These are phyloP conservation scores for Bryoerythrophyllum caledonicum DNA, from an alignment of 225 moss, liverwort and hornwort genomes.

Conservation along the genomic window DNA sequence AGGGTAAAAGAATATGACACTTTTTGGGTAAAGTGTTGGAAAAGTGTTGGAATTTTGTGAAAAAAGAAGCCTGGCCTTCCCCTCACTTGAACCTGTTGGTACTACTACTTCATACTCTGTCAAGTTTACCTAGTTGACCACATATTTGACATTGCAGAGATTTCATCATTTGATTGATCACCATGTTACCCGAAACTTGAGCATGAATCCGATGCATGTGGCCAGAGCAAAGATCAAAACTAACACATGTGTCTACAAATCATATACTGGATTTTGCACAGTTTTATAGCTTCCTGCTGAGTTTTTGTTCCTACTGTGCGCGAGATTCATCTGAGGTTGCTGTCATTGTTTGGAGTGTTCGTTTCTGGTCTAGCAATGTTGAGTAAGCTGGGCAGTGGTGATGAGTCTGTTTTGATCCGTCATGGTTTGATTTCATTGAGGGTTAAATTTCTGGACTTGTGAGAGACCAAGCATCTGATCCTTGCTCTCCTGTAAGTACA, in stretches of 20 bases:
- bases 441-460: not conserved
- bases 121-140: constrained; percentile 2
- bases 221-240: no score
- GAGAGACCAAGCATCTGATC: not conserved
- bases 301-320: no score
- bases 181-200: not conserved
- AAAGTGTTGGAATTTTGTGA: no score
- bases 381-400: not conserved
- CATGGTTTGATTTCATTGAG: not conserved
- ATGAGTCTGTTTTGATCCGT: not conserved
- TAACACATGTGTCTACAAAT: no score
- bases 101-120: not conserved
- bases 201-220: no score
- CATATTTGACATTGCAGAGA: not conserved
- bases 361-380: no score
- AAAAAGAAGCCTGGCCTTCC: not conserved
- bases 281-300: no score
- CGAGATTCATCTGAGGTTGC: not conserved
- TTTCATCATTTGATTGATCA: not conserved
- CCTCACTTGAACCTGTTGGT: not conserved
- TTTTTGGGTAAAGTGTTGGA: no score
- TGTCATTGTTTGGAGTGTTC: not conserved
- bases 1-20: no score
- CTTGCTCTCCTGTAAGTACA: not conserved
- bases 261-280: no score